phyloP scores from a whole-genome alignment of 805 yeast genomes.

The Cyberlindnera euphorbiae region DNA sequence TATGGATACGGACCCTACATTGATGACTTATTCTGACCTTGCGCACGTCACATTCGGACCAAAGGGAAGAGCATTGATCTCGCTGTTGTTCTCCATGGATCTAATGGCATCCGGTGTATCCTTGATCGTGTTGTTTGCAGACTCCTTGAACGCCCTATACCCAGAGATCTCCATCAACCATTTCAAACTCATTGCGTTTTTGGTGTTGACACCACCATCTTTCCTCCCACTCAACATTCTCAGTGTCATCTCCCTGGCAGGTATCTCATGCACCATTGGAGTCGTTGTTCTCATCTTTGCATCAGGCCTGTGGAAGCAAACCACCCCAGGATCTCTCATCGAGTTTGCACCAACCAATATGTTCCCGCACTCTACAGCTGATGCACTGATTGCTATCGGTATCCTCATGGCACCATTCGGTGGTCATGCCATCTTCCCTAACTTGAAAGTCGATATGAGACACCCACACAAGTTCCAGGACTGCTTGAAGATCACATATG shows the following conservation, averaged over 20 bases:
- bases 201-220: constrained; percentile 75
- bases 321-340: constrained; percentile 71
- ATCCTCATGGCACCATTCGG: constrained; percentile 79
- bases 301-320: constrained; percentile 58
- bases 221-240: constrained; percentile 71
- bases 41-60: constrained; percentile 85
- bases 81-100: constrained; percentile 71
- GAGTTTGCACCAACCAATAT: constrained; percentile 59
- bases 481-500: constrained; percentile 54
- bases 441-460: constrained; percentile 66
- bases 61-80: constrained; percentile 66
- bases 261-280: constrained; percentile 65
- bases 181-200: constrained; percentile 65
- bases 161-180: constrained; percentile 47
- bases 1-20: constrained; percentile 72
- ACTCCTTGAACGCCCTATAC: constrained; percentile 68
- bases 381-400: constrained; percentile 58
- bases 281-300: constrained; percentile 53
- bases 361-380: constrained; percentile 52
- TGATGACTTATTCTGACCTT: constrained; percentile 84
- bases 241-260: constrained; percentile 63
- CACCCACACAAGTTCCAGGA: constrained; percentile 51
- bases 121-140: constrained; percentile 76
- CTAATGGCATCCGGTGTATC: constrained; percentile 80
- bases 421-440: constrained; percentile 79